Evolutionary conservation across 1,139 yeast species (phyloP), one percentile per base, ranked within the genome.

Genomic region (Geotrichum europaeum): DNA sequence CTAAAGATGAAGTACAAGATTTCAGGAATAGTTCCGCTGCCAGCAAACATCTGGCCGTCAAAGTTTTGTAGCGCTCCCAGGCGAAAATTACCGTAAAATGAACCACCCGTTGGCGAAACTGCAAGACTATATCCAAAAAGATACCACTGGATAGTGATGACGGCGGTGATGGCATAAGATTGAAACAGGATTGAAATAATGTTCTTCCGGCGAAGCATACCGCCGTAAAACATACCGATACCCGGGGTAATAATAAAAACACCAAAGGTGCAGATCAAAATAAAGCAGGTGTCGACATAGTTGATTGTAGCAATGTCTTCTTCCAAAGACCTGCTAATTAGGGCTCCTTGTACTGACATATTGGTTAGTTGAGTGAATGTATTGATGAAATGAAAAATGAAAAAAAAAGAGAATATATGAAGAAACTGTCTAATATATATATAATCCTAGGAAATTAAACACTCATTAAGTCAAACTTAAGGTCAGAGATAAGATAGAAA

Each of bases 81-180:
- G 68, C 84, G 84, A 67, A 94, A 76, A 72, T 92, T 85, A 4
- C 99, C 98, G 72, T 85, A 92, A 51, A 86, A 84, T 73, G 90
- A 89, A 51, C 85, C 76, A 2, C 96, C 89, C 0, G 87, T 82
- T 18, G 80, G 71, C 0, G 94, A 84, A 69, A 92, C 90, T 2
- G 98, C 96, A 56, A 94, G 77, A 0, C 97, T 89, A 72, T 89
- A 94, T 30, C 98, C 98, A 97, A 98, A 92, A 71, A 94, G 89
- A 74, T 91, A 94, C 98, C 98, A 94, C 71, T 89, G 95, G 79
- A 89, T 86, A 0, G 85, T 77, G 7, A 89, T 82, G 51, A 89
- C 76, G 70, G 91, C 85, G 20, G 84, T 84, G n/a, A 92, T 88
- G 88, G 76, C 6, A 92, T 84, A 53, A 15, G 60, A 54, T 22